Evolutionary conservation across 2,329 filamentous ascomycete species (phyloP).

Genomic region (Xylariaceae sp.): DNA sequence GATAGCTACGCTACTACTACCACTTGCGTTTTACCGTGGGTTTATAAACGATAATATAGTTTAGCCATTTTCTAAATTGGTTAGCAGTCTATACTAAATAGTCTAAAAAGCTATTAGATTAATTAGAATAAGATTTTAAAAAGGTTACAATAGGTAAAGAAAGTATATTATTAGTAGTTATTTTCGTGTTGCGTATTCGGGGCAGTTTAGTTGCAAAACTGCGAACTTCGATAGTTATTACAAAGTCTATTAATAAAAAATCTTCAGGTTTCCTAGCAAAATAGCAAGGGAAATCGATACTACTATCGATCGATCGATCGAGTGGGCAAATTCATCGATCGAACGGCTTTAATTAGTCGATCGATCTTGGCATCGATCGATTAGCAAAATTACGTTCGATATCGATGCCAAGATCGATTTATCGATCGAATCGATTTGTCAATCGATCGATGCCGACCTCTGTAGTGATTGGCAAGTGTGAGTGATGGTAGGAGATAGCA

Average conservation of each 20-base stretch:
- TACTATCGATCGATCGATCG: not conserved
- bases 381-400: no score
- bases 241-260: not conserved
- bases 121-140: conserved; percentile 1
- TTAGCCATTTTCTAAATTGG: not conserved
- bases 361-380: no score
- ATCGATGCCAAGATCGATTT: no score
- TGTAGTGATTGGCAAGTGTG: no score
- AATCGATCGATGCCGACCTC: no score
- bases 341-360: no score
- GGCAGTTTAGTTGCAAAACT: not conserved
- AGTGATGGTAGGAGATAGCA: no score
- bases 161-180: not conserved
- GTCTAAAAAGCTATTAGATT: not conserved
- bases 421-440: no score
- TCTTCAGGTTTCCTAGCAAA: not conserved
- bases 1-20: not conserved
- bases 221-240: not conserved
- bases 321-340: no score
- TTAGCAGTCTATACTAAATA: not conserved
- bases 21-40: not conserved
- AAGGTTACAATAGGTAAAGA: not conserved
- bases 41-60: not conserved
- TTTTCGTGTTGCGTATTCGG: not conserved
- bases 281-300: not conserved